These are phyloP conservation scores for Globisporangium sylvaticum DNA, from an alignment of 352 stramenopile genomes.

Conservation along the genomic window DNA sequence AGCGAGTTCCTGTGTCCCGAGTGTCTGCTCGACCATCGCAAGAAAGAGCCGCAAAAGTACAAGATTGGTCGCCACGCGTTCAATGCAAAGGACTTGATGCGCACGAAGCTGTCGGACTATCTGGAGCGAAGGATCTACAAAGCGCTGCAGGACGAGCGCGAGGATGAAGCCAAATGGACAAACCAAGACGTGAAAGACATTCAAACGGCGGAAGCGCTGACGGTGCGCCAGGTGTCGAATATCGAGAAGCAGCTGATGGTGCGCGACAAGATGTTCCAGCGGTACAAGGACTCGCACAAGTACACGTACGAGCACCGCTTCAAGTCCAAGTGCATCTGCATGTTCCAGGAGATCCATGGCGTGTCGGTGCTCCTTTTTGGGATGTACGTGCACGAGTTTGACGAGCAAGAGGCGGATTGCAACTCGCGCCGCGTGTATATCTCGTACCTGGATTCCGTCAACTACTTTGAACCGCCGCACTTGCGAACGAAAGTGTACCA, in stretches of 20 bases:
- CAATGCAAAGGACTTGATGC: constrained; percentile 93
- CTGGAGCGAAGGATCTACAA: constrained; percentile 91
- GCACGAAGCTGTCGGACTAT: constrained; percentile 93
- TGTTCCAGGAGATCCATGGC: constrained; percentile 99
- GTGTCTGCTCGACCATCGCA: constrained; percentile 89
- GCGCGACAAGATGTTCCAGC: constrained; percentile 92
- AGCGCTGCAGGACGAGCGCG: constrained; percentile 84
- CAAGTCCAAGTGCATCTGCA: constrained; percentile 98
- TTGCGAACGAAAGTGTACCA: constrained; percentile 99
- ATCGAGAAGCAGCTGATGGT: constrained; percentile 96
- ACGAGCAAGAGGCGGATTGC: constrained; percentile 93
- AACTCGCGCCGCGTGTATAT: constrained; percentile 97
- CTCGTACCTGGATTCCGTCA: constrained; percentile 99
- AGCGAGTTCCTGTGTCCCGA: constrained; percentile 92
- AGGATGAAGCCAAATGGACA: constrained; percentile 84
- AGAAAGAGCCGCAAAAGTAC: constrained; percentile 82
- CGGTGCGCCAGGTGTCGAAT: constrained; percentile 94
- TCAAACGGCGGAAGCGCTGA: constrained; percentile 88
- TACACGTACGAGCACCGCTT: constrained; percentile 88
- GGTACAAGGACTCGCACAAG: constrained; percentile 91
- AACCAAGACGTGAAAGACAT: constrained; percentile 86
- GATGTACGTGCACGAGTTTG: constrained; percentile 99
- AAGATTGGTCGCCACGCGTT: constrained; percentile 85
- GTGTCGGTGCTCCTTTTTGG: constrained; percentile 99
- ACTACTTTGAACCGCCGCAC: constrained; percentile 96